These are phyloP conservation scores for Berkeleyomyces rouxiae DNA, from an alignment of 2,329 filamentous ascomycete genomes.

Conservation along the genomic window DNA sequence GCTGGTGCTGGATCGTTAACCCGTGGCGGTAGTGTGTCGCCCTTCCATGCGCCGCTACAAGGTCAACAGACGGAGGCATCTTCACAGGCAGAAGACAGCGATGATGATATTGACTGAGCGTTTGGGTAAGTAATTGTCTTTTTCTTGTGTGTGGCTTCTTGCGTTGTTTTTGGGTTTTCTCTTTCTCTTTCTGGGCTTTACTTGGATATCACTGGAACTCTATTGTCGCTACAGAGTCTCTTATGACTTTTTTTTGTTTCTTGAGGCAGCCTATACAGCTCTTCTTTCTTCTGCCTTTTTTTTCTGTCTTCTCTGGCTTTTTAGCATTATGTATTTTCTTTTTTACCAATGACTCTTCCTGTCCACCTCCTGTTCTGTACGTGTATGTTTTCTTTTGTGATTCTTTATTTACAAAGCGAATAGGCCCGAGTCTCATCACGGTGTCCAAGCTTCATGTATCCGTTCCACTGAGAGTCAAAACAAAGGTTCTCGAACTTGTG, in stretches of 20 bases:
- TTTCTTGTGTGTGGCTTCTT: not conserved
- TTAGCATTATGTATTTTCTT: not conserved
- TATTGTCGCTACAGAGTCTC: not conserved
- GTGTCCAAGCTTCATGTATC: too few relatives aligned
- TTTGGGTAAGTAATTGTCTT: not conserved
- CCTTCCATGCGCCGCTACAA: conserved; percentile 10
- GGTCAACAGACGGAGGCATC: not conserved
- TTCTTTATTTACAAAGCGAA: not conserved
- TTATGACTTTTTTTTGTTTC: not conserved
- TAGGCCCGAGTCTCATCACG: too few relatives aligned
- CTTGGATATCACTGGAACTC: not conserved
- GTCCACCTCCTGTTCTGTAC: not conserved
- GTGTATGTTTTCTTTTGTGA: not conserved
- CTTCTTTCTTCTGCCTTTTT: not conserved
- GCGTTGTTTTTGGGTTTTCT: not conserved
- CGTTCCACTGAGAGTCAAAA: too few relatives aligned
- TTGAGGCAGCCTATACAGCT: not conserved
- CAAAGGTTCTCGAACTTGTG: too few relatives aligned
- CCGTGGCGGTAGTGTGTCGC: conserved; percentile 4
- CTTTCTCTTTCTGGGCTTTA: not conserved
- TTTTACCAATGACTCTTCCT: not conserved
- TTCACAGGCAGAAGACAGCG: conserved; percentile 2
- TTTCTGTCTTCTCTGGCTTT: not conserved
- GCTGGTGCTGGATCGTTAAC: conserved; percentile 20
- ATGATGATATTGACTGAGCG: conserved; percentile 14